Conservation (phyloP, 2,329 filamentous ascomycete genomes). For the Tolypocladium amazonense region DNA sequence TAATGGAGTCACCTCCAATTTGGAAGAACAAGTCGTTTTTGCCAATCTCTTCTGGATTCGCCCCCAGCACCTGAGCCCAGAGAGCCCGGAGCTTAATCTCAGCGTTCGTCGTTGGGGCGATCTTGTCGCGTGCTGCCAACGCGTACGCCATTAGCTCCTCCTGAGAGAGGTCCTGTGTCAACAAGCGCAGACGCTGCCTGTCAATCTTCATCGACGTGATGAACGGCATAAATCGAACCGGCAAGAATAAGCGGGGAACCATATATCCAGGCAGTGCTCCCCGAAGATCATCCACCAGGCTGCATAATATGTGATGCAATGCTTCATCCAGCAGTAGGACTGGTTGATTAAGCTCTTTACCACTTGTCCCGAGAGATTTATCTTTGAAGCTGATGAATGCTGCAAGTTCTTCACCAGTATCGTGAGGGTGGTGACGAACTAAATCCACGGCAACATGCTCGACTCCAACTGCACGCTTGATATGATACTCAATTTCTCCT, state of each 20-base stretch:
- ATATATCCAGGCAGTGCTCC: background rate
- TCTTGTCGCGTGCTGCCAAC: background rate
- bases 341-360: background rate
- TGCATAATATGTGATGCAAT: background rate
- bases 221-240: background rate
- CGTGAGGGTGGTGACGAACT: background rate
- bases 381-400: background rate
- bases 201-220: background rate
- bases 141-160: background rate
- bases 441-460: constrained; percentile 4
- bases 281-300: background rate
- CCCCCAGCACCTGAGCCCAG: background rate
- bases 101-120: background rate
- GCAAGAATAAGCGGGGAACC: background rate
- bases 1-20: background rate
- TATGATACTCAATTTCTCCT: constrained; percentile 11
- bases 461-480: background rate
- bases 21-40: background rate
- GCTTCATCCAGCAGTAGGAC: background rate
- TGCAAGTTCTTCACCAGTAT: background rate
- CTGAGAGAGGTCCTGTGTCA: background rate
- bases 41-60: background rate
- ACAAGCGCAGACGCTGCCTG: background rate
- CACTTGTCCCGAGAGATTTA: background rate
- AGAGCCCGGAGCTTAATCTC: background rate